Conservation (phyloP, 1,139 yeast genomes). For the Pichia kudriavzevii region DNA sequence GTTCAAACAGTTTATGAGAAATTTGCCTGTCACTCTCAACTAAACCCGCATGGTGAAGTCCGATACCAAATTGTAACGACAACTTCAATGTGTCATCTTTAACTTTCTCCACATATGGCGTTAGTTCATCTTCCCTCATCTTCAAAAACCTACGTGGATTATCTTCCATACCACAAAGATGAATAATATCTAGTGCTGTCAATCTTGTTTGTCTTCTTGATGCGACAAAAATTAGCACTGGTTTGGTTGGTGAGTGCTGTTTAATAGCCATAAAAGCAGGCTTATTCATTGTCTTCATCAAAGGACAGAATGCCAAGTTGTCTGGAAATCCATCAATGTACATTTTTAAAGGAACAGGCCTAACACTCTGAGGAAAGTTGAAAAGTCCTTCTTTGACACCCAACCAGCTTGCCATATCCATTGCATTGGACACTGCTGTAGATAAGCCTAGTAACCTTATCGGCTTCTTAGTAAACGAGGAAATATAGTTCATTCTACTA, state of each 20-base stretch:
- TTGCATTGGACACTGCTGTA: conserved; percentile 95
- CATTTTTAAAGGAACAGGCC: conserved; percentile 97
- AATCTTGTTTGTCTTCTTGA: conserved; percentile 94
- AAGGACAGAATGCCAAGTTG: conserved; percentile 85
- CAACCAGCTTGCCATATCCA: conserved; percentile 97
- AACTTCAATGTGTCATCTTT: conserved; percentile 84
- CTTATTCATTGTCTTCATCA: conserved; percentile 97
- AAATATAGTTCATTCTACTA: conserved; percentile 91
- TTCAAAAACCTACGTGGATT: conserved; percentile 82
- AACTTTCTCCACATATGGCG: conserved; percentile 53
- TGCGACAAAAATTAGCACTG: conserved; percentile 91
- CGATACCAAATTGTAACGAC: conserved; percentile 91
- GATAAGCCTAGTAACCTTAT: conserved; percentile 88
- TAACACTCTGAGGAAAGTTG: conserved; percentile 90
- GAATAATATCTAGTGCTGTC: conserved; percentile 89
- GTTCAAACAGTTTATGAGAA: conserved; percentile 79
- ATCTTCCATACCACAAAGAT: conserved; percentile 89
- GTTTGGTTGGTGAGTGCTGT: conserved; percentile 88
- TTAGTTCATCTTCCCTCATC: conserved; percentile 70
- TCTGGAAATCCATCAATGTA: conserved; percentile 97
- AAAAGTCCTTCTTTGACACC: conserved; percentile 85
- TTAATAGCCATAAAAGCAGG: conserved; percentile 97
- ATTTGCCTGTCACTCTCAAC: conserved; percentile 85
- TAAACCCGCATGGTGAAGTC: conserved; percentile 95
- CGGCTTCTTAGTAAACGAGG: conserved; percentile 66